These are phyloP conservation scores for Gleditsia sinensis DNA, from an alignment of 306 rosid genomes.

Conservation along the genomic window DNA sequence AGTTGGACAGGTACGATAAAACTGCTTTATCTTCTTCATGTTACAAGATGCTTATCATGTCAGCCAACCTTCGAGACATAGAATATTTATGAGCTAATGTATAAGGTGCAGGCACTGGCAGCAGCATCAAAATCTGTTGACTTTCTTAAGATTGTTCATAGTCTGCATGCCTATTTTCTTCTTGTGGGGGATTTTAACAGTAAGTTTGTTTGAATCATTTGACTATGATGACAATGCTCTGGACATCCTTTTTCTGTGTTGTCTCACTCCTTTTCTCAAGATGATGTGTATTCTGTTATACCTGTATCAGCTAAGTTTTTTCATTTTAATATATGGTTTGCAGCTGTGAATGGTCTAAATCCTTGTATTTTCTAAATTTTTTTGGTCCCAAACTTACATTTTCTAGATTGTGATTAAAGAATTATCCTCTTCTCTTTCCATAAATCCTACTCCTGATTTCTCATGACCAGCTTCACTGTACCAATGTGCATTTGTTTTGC, in stretches of 20 bases:
- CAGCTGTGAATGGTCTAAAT: neutral
- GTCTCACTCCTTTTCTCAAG: neutral
- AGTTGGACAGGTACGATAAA: conserved; percentile 79
- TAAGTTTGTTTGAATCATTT: conserved; percentile 50
- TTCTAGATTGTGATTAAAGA: neutral
- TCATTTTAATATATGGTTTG: conserved; percentile 12
- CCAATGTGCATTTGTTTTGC: conserved; percentile 16
- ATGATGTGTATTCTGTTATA: conserved; percentile 19
- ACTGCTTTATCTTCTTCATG: conserved; percentile 21
- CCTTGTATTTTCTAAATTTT: too few relatives aligned
- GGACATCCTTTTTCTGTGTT: neutral
- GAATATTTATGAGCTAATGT: conserved; percentile 31
- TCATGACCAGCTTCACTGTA: conserved; percentile 12
- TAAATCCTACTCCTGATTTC: conserved; percentile 3
- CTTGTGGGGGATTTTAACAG: conserved; percentile 83
- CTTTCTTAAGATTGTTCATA: conserved; percentile 81
- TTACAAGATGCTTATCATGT: conserved; percentile 22
- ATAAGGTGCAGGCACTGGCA: conserved; percentile 79
- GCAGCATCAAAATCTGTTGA: conserved; percentile 98
- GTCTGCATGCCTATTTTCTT: conserved; percentile 89
- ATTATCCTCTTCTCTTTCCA: conserved; percentile 19
- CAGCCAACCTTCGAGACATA: conserved; percentile 25
- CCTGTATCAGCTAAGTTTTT: conserved; percentile 18
- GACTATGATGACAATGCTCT: conserved; percentile 26
- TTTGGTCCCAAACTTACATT: too few relatives aligned